Evolutionary conservation across 176 grass and related monocot genomes (phyloP).

Genomic region (Bolboschoenus planiculmis): DNA sequence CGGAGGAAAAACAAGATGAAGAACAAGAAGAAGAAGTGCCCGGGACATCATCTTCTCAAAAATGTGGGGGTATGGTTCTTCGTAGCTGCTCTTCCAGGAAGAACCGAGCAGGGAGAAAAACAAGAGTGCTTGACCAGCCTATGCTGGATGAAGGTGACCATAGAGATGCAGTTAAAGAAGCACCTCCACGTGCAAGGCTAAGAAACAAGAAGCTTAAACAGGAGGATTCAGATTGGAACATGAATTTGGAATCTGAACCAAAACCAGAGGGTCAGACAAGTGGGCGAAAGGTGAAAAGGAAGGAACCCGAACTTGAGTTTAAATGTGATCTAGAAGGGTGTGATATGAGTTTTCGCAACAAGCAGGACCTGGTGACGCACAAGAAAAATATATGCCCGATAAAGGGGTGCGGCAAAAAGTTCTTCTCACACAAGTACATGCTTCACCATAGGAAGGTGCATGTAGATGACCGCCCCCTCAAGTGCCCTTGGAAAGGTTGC

Average conservation of each 20-base stretch:
- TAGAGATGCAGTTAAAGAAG: not conserved
- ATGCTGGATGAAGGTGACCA: not conserved
- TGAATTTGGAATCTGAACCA: slow-evolving; percentile 38
- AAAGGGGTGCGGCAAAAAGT: slow-evolving; percentile 92
- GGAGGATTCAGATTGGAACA: slow-evolving; percentile 31
- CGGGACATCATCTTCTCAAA: slow-evolving; percentile 15
- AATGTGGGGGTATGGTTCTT: slow-evolving; percentile 16
- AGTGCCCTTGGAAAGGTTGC: slow-evolving; percentile 68
- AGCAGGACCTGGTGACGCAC: slow-evolving; percentile 70
- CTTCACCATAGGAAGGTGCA: slow-evolving; percentile 96
- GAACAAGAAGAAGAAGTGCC: slow-evolving; percentile 2
- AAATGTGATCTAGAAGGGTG: slow-evolving; percentile 83
- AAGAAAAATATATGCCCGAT: slow-evolving; percentile 88
- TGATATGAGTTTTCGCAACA: slow-evolving; percentile 77
- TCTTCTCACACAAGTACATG: slow-evolving; percentile 95
- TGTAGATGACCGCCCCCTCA: slow-evolving; percentile 84
- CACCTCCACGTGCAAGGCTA: not conserved
- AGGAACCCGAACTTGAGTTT: slow-evolving; percentile 33
- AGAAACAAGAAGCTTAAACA: slow-evolving; percentile 21
- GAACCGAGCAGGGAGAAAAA: slow-evolving; percentile 4
- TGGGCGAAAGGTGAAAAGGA: slow-evolving; percentile 43
- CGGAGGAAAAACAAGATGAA: slow-evolving; percentile 2
- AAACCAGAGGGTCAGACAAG: slow-evolving; percentile 25
- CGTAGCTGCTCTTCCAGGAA: slow-evolving; percentile 19
- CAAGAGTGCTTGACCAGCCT: not conserved